These are phyloP conservation scores for Boletus edulis DNA, from an alignment of 768 basidiomycete species.

Conservation along the genomic window DNA sequence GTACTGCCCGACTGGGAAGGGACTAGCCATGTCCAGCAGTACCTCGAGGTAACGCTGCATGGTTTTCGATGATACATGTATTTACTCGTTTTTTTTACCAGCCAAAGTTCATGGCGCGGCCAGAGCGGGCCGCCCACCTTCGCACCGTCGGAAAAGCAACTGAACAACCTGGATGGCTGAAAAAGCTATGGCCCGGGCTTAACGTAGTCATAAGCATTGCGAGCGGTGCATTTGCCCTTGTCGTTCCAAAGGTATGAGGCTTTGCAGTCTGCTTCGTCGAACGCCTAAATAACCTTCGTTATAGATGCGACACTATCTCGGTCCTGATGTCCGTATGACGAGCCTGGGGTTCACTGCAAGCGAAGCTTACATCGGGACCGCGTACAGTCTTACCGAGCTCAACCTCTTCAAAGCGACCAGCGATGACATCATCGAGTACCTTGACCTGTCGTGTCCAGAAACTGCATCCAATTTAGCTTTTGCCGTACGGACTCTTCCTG, in stretches of 20 bases:
- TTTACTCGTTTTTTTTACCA: background rate
- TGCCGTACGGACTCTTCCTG: slow-evolving; percentile 4
- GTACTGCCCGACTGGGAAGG: slow-evolving; percentile 19
- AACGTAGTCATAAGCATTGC: slow-evolving; percentile 15
- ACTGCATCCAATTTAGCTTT: slow-evolving; percentile 9
- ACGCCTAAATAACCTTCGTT: background rate
- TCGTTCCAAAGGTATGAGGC: slow-evolving; percentile 13
- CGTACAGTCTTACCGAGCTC: slow-evolving; percentile 4
- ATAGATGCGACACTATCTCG: slow-evolving; percentile 15
- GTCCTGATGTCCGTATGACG: slow-evolving; percentile 10
- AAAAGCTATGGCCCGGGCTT: slow-evolving; percentile 11
- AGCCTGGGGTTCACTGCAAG: slow-evolving; percentile 18
- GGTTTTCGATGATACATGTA: background rate
- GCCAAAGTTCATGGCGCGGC: slow-evolving; percentile 10
- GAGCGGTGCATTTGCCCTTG: slow-evolving; percentile 15
- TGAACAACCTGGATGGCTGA: slow-evolving; percentile 16
- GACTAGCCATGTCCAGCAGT: slow-evolving; percentile 10
- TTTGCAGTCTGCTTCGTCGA: background rate
- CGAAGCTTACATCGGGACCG: slow-evolving; percentile 15
- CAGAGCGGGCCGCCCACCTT: slow-evolving; percentile 16
- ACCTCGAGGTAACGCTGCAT: slow-evolving; percentile 10
- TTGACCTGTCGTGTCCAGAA: slow-evolving; percentile 13
- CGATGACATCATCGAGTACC: slow-evolving; percentile 21
- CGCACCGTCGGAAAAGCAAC: slow-evolving; percentile 13
- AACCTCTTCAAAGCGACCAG: slow-evolving; percentile 15